phyloP scores from a whole-genome alignment of 2,329 filamentous ascomycete species.

The Epicoccum sorghinum region DNA sequence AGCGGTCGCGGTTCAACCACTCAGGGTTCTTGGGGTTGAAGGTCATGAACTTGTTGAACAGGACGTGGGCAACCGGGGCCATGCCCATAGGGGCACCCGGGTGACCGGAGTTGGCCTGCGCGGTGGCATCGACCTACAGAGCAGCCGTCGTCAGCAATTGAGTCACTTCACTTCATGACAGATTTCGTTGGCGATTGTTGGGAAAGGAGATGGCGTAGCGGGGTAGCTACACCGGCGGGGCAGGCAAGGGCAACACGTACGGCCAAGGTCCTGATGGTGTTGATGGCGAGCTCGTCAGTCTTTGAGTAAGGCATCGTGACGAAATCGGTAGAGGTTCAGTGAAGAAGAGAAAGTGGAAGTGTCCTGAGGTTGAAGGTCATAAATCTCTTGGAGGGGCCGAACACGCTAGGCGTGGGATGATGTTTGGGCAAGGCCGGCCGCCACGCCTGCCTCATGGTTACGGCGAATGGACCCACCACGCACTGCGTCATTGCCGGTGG shows the following conservation, averaged over 20 bases:
- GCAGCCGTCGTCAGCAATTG: conserved; percentile 42
- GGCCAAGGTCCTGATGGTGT: conserved; percentile 95
- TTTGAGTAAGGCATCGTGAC: conserved; percentile 69
- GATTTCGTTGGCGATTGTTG: conserved; percentile 21
- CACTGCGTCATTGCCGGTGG: conserved; percentile 11
- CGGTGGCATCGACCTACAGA: conserved; percentile 91
- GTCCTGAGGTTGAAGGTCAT: background rate
- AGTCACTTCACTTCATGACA: conserved; percentile 5
- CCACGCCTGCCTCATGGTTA: conserved; percentile 10
- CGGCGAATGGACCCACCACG: conserved; percentile 2
- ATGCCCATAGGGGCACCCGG: conserved; percentile 97
- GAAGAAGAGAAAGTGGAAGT: conserved; percentile 20
- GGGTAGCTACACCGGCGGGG: conserved; percentile 33
- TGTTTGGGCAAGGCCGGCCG: conserved; percentile 1
- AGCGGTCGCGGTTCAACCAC: conserved; percentile 97
- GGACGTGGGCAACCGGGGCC: conserved; percentile 94
- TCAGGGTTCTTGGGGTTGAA: conserved; percentile 99
- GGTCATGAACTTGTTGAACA: conserved; percentile 98
- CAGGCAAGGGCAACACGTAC: conserved; percentile 64
- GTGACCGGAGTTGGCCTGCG: conserved; percentile 95
- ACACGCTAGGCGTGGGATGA: conserved; percentile 1
- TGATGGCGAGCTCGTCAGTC: conserved; percentile 88
- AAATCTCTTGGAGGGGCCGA: background rate
- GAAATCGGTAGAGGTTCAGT: background rate
- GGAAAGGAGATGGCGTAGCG: conserved; percentile 26